Base-by-base conservation (phyloP, 306 rosid species). In the Albizia julibrissin region DNA sequence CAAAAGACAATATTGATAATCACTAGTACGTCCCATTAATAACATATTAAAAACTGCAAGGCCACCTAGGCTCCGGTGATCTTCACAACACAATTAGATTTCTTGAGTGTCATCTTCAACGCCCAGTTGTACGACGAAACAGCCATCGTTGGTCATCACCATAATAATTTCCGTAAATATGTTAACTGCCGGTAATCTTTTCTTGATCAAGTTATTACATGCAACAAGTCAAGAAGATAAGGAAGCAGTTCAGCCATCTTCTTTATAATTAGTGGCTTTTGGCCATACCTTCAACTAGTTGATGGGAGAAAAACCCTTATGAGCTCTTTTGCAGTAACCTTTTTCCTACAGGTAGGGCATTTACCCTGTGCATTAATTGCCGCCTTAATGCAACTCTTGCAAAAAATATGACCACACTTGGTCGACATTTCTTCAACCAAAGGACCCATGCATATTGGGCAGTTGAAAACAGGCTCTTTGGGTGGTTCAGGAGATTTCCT, bases 331-430 rank as follows among this genome's bases (percentile, higher is more conserved):
- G 6, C 37, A 26, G 90, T 83, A 43, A 93, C 85, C 85, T 77
- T 89, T 77, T 90, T 90, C 89, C 99, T 87, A 79, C 99, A 95
- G 2, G 94, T 88, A 19, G 97, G 99, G 80, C 99, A 95, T 86
- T 84, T 89, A 19, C 58, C 72, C 83, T 87, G 89, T 1, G 74
- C 67, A 37, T 8, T 7, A 42, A 93, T 62, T 27, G 96, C 97
- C 65, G 83, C 49, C 76, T 64, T 86, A 24, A 95, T 91, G 85
- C 98, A 93, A 1, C 10, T 5, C 86, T 89, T 93, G 64, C 99
- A 95, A 86, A 95, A 95, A 67, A 95, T 95, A 85, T 95, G 99
- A 72, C 99, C 99, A 71, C 99, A 95, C 82, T 78, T 93, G 12
- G 98, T 95, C 1, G 98, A 86, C 85, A 86, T 88, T 77, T 92